Conservation (phyloP, 1,139 yeast species). For the Candida gigantensis region DNA sequence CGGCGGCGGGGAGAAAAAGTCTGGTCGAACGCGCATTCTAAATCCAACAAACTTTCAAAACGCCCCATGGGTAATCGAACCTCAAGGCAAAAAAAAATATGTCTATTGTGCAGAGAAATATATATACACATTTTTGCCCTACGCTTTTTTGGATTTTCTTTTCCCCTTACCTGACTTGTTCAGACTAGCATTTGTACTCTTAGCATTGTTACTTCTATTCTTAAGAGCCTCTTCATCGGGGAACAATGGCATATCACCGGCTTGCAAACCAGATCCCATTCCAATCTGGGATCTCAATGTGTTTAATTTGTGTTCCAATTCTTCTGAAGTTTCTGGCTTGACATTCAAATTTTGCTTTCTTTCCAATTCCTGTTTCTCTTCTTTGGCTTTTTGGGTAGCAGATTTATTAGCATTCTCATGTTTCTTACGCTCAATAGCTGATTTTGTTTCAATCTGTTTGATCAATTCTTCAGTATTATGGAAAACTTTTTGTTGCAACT, state of each 20-base stretch:
- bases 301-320: slow-evolving; percentile 36
- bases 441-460: slow-evolving; percentile 60
- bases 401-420: slow-evolving; percentile 24
- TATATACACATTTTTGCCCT: too few species aligned
- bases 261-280: slow-evolving; percentile 19
- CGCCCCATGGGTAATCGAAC: too few species aligned
- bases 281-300: slow-evolving; percentile 26
- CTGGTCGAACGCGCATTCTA: too few species aligned
- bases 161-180: background rate
- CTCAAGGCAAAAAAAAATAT: too few species aligned
- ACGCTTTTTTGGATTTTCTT: slow-evolving; percentile 5
- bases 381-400: slow-evolving; percentile 18
- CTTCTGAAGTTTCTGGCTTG: slow-evolving; percentile 36
- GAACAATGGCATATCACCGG: slow-evolving; percentile 28
- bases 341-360: slow-evolving; percentile 29
- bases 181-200: background rate
- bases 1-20: too few species aligned
- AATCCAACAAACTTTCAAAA: too few species aligned
- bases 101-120: too few species aligned
- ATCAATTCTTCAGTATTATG: slow-evolving; percentile 62
- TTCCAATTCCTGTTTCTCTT: slow-evolving; percentile 21
- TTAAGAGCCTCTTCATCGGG: slow-evolving; percentile 20
- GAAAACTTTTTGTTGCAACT: slow-evolving; percentile 61
- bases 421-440: slow-evolving; percentile 65
- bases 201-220: background rate